A percentile compares a stretch with the other conserved stretches of the same genome.
These are phyloP conservation scores for Fusarium agapanthi DNA, from an alignment of 2,329 filamentous ascomycete genomes.

Conservation along the genomic window DNA sequence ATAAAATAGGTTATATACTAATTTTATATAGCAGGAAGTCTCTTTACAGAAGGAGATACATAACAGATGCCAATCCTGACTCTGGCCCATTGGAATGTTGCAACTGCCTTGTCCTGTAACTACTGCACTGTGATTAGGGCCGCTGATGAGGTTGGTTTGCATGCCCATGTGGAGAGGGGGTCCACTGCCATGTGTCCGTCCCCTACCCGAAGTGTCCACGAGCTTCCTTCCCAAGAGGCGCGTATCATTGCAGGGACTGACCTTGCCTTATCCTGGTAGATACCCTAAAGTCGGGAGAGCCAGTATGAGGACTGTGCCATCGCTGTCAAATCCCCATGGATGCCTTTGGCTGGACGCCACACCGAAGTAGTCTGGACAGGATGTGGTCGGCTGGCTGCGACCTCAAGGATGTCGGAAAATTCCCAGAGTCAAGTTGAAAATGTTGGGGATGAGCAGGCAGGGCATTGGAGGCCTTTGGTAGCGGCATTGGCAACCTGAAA, in stretches of 20 bases:
- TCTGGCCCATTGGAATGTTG: too few relatives aligned
- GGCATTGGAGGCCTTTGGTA: background rate
- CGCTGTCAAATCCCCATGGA: constrained; percentile 6
- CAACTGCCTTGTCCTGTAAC: background rate
- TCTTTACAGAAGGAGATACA: too few relatives aligned
- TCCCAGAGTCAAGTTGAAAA: constrained; percentile 1
- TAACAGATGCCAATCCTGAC: too few relatives aligned
- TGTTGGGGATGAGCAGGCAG: background rate
- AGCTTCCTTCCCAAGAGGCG: constrained; percentile 27
- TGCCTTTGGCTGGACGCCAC: constrained; percentile 14
- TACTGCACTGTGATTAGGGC: constrained; percentile 9
- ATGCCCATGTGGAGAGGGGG: constrained; percentile 32
- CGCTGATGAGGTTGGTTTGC: constrained; percentile 34
- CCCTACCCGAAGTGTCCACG: constrained; percentile 32
- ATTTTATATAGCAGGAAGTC: too few relatives aligned
- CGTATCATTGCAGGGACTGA: constrained; percentile 25
- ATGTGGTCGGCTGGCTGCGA: background rate
- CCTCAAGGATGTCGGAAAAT: constrained; percentile 18
- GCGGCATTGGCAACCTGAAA: constrained; percentile 27
- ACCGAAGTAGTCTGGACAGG: constrained; percentile 12
- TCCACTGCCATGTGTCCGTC: constrained; percentile 41
- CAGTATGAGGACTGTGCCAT: constrained; percentile 28
- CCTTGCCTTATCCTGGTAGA: constrained; percentile 13
- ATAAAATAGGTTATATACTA: too few relatives aligned
- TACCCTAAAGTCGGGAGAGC: constrained; percentile 10